Base-by-base conservation (phyloP, 768 basidiomycete genomes). In the Kwoniella shandongensis region DNA sequence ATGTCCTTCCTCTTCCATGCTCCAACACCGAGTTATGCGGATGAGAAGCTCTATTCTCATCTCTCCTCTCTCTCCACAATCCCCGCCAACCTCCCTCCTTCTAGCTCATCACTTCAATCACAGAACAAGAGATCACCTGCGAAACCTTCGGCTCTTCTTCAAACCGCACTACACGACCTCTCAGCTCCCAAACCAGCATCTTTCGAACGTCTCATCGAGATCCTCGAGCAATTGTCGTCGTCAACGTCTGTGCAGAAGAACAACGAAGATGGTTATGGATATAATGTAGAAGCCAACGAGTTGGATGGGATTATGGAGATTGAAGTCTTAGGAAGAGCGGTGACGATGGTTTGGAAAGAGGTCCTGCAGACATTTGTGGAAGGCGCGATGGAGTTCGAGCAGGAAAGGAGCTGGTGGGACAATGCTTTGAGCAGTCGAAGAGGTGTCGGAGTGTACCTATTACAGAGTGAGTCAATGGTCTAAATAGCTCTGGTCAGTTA, bases 361-460 rank as follows among this genome's bases (percentile, higher is more conserved):
- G 81, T 84, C 1, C 76, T 92, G 66, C 83, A 89, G 60, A 68
- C 79, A 20, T 83, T 85, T 55, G 74, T 94, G 57, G 69, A 79
- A 10, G 84, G 89, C 67, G 88, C 91, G 1, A 79, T 83, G 8
- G 74, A 84, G 30, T 83, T 85, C 12, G 90, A 92, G 65, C 76
- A 80, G 6, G 89, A 91, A 66, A 84, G 88, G 18, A 83, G 88
- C 42, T 96, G 88, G 87, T 97, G 92, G 92, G 81, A 81, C 15
- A 81, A 84, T 26, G 73, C 88, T 39, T 85, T 86, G 61, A 81
- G 83, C 29, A 89, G 87, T 2, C 69, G 79, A 25, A 63, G 76
- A 49, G 81, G 80, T 18, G 80, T 86, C 10, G 81, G 81, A 2
- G 78, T 82, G 69, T 91, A 88, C 75, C 79, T 93, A 25, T 61